Base-by-base conservation (phyloP, 2,329 filamentous ascomycete species). In the Verticillium longisporum region DNA sequence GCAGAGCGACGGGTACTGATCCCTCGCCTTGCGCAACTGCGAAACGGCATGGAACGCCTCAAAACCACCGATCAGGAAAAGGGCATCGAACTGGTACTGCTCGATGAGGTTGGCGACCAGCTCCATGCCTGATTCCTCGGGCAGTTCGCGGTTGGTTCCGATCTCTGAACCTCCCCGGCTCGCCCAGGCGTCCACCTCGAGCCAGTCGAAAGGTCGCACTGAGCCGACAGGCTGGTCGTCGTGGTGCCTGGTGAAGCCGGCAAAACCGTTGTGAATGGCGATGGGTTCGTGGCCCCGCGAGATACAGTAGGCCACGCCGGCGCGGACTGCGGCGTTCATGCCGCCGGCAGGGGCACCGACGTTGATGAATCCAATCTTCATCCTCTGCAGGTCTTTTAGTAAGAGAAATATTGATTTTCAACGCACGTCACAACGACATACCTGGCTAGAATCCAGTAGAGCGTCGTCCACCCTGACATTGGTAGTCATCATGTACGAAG, bases 91-190 rank as follows among this genome's bases (percentile, higher is more conserved):
- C 65, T 90, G 86, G 80, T 96, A 95, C 68, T 90, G 81, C 72
- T 90, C 86, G 72, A 99, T 92, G 66, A 94, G 88, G 68, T 87
- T 85, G 37, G 94, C 93, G 32, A 95, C 90, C 55, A 83, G 85
- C 68, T 90, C 88, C 75, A 97, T 88, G 68, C 96, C 93, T 1
- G 85, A 87, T 69, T 97, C 93, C 21, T 85, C 86, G 6, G 95
- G 95, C 36, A 98, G 85, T 70, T 92, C 92, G 69, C 95, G 90
- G 81, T 99, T 99, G 32, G 94, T 99, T 67, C 95, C 95, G 70
- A 99, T 98, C 74, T 99, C 95, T 1, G 93, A 98, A 64, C 95
- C 95, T 72, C 95, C 95, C 77, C 92, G 94, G 77, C 92, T 97
- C 14, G 94, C 92, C 95, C 95, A 99, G 63, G 86, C 83, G 72